phyloP scores from a whole-genome alignment of 108 stramenopile genomes.

The Nitzschia putrida region DNA sequence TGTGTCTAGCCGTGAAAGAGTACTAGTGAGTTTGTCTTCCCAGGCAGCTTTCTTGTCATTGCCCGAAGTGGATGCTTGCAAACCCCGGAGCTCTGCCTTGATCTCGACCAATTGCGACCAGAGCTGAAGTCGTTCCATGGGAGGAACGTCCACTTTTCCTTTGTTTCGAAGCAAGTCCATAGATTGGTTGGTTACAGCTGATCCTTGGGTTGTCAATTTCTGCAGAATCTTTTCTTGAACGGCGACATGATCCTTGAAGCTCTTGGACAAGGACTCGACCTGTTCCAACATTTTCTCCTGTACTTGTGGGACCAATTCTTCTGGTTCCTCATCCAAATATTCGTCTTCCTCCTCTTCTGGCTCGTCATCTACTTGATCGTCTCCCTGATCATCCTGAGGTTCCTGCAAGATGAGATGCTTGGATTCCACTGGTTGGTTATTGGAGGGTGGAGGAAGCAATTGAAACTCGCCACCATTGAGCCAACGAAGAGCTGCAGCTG shows the following conservation, averaged over 20 bases:
- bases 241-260: conserved; percentile 20
- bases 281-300: conserved; percentile 22
- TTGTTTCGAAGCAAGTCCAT: conserved; percentile 35
- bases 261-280: conserved; percentile 24
- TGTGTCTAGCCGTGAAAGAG: conserved; percentile 11
- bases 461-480: conserved; percentile 85
- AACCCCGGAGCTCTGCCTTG: conserved; percentile 18
- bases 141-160: neutral
- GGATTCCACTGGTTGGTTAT: neutral
- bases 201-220: conserved; percentile 27
- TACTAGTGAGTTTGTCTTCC: conserved; percentile 8
- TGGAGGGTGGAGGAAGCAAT: conserved; percentile 62
- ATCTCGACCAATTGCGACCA: conserved; percentile 30
- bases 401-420: neutral
- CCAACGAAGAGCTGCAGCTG: conserved; percentile 78
- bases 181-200: conserved; percentile 42
- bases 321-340: conserved; percentile 21
- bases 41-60: conserved; percentile 1
- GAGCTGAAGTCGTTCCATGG: neutral
- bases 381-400: conserved; percentile 19
- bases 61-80: neutral
- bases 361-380: conserved; percentile 35
- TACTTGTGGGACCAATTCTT: conserved; percentile 1
- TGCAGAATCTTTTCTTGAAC: conserved; percentile 42
- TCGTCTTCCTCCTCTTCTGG: conserved; percentile 7